These are phyloP conservation scores for Chaetomium strumarium DNA, from an alignment of 2,329 filamentous ascomycete species.

Conservation along the genomic window DNA sequence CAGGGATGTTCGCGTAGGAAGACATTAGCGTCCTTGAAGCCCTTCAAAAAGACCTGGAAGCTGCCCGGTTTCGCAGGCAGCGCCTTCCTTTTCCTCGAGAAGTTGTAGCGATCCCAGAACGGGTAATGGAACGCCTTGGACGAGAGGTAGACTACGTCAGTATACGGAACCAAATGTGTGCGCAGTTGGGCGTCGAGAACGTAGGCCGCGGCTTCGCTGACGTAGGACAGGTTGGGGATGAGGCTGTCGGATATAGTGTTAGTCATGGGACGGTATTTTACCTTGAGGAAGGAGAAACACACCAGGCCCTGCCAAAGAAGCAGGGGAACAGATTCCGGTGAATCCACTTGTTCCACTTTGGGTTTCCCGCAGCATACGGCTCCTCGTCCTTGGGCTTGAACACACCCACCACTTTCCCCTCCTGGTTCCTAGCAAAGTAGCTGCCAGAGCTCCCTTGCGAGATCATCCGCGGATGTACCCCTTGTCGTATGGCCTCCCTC, in stretches of 20 bases:
- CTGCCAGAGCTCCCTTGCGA: slow-evolving; percentile 95
- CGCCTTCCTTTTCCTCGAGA: slow-evolving; percentile 78
- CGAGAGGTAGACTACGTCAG: slow-evolving; percentile 86
- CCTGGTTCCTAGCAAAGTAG: slow-evolving; percentile 89
- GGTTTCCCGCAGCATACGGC: slow-evolving; percentile 92
- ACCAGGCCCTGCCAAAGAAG: slow-evolving; percentile 90
- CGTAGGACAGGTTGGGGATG: slow-evolving; percentile 95
- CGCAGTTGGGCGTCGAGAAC: slow-evolving; percentile 85
- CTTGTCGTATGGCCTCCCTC: slow-evolving; percentile 80
- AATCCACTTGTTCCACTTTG: slow-evolving; percentile 99
- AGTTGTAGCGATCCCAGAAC: slow-evolving; percentile 89
- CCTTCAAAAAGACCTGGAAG: slow-evolving; percentile 95
- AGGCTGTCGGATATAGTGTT: slow-evolving; percentile 44
- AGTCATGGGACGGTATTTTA: not conserved
- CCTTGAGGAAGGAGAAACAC: slow-evolving; percentile 25
- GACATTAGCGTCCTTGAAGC: slow-evolving; percentile 93
- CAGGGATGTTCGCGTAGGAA: slow-evolving; percentile 94
- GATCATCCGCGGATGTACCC: slow-evolving; percentile 91
- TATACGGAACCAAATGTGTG: slow-evolving; percentile 92
- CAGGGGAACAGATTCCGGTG: slow-evolving; percentile 96
- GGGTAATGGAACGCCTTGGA: slow-evolving; percentile 98
- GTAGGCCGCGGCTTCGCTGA: slow-evolving; percentile 95
- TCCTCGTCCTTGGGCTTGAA: slow-evolving; percentile 99
- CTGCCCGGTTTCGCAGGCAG: slow-evolving; percentile 88
- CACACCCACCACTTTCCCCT: slow-evolving; percentile 92